phyloP scores from a whole-genome alignment of 208 protist genomes.

The Trypanosoma avium region DNA sequence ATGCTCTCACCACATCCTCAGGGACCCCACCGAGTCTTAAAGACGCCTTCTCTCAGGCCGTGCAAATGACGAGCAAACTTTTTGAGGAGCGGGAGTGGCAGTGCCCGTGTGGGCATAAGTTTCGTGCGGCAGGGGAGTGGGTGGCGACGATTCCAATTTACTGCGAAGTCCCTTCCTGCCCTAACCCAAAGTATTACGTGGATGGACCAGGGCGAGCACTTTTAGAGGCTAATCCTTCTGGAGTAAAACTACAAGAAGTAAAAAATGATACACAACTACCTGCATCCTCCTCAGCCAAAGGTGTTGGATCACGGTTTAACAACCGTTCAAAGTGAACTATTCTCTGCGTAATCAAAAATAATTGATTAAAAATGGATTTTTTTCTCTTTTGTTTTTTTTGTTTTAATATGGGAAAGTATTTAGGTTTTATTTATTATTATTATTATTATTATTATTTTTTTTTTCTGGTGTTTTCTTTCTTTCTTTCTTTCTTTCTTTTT shows the following conservation, averaged over 20 bases:
- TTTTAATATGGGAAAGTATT: neutral
- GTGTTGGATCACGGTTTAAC: conserved; percentile 71
- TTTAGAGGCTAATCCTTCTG: conserved; percentile 80
- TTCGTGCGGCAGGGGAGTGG: conserved; percentile 84
- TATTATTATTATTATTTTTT: conserved; percentile 6
- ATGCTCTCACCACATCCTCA: conserved; percentile 43
- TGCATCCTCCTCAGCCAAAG: conserved; percentile 17
- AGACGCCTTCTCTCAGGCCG: conserved; percentile 54
- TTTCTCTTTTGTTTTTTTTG: too few relatives aligned
- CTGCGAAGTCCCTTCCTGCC: conserved; percentile 89
- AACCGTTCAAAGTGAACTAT: conserved; percentile 17
- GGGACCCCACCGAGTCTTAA: conserved; percentile 45
- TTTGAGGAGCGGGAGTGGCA: conserved; percentile 88
- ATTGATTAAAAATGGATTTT: neutral
- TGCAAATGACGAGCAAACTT: conserved; percentile 60
- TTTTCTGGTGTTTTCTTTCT: too few relatives aligned
- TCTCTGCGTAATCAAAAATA: neutral
- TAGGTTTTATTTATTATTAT: conserved; percentile 7
- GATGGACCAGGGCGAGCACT: conserved; percentile 80
- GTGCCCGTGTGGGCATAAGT: conserved; percentile 89
- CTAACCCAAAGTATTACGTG: conserved; percentile 90
- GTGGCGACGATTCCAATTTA: conserved; percentile 78
- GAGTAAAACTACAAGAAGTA: conserved; percentile 78
- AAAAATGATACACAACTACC: conserved; percentile 21
- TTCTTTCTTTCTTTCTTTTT: neutral